Base-by-base conservation (phyloP, 345 rosid genomes). In the Rhodomyrtus tomentosa region DNA sequence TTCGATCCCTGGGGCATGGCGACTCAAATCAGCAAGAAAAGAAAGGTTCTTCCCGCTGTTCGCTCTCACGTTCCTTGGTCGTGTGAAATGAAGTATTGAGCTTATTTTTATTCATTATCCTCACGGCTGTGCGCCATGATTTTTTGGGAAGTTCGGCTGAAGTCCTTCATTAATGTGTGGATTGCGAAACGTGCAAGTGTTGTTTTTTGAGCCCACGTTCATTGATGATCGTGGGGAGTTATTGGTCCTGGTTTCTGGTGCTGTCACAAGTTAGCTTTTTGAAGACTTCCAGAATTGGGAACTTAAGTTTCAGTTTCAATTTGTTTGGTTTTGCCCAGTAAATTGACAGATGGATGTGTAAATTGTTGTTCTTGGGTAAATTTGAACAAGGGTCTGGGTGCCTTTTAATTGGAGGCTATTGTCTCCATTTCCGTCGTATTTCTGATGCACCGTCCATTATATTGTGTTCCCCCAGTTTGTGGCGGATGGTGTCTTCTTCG, bases 1-100 rank as follows among this genome's bases (percentile, higher is more conserved):
- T 50, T 51, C 45, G 45, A 81, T 81, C 36, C 42, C 11, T 49
- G 53, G 36, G 59, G 38, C 86, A 86, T 86, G 87, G 80, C 87
- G 74, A 82, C 50, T 82, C 87, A 86, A 55, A 86, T 86, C 85
- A 86, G 87, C 84, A 86, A 86, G 85, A 86, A 86, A 80, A 82
- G 84, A 32, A 86, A 85, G 87, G 87, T 85, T 45, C 45, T 85
- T 45, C 29, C 62, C 29, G 11, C 48, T 18, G 62, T 18, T 74
- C 0, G 12, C 7, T 76, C 1, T 12, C 58, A 20, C 58, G 36
- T 29, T 52, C 82, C 58, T 62, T 76, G 50, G 0, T 68, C 0
- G 76, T 36, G 13, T n/a, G 7, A 36, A 36, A 68, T 36, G 76
- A 68, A 68, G 3, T 20, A 36, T 68, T 11, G 76, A 18, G 76